Conservation (phyloP, 768 basidiomycete genomes). For the Sistotremastrum niveocremeum region DNA sequence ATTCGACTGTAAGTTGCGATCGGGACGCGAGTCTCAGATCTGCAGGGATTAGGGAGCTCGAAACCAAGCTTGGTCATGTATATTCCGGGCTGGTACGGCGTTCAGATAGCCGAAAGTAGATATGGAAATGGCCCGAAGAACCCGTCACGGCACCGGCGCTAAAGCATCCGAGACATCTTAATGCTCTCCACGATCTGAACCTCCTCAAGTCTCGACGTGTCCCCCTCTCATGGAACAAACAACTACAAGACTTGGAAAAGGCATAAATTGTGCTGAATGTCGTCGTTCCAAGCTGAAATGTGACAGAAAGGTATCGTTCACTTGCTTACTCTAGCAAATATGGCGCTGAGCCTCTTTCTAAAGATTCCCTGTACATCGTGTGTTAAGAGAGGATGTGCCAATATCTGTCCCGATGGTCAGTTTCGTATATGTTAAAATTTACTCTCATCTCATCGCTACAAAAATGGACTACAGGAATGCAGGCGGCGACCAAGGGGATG, state of each 20-base stretch:
- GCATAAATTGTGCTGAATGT: slow-evolving; percentile 40
- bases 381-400: slow-evolving; percentile 37
- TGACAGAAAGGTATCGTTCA: slow-evolving; percentile 21
- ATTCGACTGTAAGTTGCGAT: too few species aligned
- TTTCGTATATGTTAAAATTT: background rate
- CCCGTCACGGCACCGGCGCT: too few species aligned
- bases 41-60: too few species aligned
- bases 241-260: slow-evolving; percentile 19
- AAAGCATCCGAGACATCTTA: too few species aligned
- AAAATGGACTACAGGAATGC: slow-evolving; percentile 20
- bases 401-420: slow-evolving; percentile 38
- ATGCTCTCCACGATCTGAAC: too few species aligned
- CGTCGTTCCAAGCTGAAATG: slow-evolving; percentile 44
- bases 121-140: too few species aligned
- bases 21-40: too few species aligned
- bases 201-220: slow-evolving; percentile 38
- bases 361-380: slow-evolving; percentile 44
- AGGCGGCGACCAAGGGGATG: slow-evolving; percentile 43
- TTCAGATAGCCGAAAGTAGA: too few species aligned
- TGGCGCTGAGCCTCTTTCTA: slow-evolving; percentile 14
- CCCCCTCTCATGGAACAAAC: slow-evolving; percentile 64
- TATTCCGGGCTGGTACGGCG: too few species aligned
- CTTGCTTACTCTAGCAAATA: background rate
- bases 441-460: background rate
- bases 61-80: too few species aligned